phyloP scores from a whole-genome alignment of 306 rosid genomes.

The Abrus pulchellus region DNA sequence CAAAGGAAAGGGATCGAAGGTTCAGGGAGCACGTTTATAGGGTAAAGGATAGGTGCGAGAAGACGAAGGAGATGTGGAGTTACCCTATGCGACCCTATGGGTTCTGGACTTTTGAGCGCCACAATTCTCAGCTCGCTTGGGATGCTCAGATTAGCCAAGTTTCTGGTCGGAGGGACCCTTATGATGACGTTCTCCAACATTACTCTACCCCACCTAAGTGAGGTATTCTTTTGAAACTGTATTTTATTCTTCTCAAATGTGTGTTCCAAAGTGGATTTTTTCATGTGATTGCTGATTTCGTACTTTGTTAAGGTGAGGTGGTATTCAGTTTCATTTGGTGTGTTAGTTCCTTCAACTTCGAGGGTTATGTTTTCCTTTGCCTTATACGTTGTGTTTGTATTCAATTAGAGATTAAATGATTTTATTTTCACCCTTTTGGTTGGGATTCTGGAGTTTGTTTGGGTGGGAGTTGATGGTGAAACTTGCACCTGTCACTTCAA shows the following conservation, averaged over 20 bases:
- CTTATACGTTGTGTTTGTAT: background rate
- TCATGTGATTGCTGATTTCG: background rate
- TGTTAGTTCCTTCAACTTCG: background rate
- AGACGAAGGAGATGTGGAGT: slow-evolving; percentile 95
- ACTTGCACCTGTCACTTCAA: slow-evolving; percentile 4
- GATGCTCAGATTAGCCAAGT: slow-evolving; percentile 95
- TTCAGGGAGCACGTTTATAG: slow-evolving; percentile 74
- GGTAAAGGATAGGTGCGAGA: slow-evolving; percentile 61
- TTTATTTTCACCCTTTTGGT: background rate
- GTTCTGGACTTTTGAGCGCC: slow-evolving; percentile 97
- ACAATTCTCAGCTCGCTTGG: slow-evolving; percentile 87
- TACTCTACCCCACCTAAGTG: slow-evolving; percentile 55
- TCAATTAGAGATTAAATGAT: background rate
- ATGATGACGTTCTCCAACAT: slow-evolving; percentile 80
- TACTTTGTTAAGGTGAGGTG: background rate
- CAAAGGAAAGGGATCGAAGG: slow-evolving; percentile 87
- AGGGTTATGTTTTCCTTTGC: background rate
- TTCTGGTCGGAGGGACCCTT: slow-evolving; percentile 88
- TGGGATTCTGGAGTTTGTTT: slow-evolving; percentile 26
- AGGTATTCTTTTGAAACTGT: slow-evolving; percentile 40
- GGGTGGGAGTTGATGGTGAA: slow-evolving; percentile 16
- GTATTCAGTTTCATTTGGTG: background rate
- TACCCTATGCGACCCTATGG: slow-evolving; percentile 89
- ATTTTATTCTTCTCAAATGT: background rate
- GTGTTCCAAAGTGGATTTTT: background rate